Conservation (phyloP, 257 asterid genomes). For the Gentiana macrophylla region DNA sequence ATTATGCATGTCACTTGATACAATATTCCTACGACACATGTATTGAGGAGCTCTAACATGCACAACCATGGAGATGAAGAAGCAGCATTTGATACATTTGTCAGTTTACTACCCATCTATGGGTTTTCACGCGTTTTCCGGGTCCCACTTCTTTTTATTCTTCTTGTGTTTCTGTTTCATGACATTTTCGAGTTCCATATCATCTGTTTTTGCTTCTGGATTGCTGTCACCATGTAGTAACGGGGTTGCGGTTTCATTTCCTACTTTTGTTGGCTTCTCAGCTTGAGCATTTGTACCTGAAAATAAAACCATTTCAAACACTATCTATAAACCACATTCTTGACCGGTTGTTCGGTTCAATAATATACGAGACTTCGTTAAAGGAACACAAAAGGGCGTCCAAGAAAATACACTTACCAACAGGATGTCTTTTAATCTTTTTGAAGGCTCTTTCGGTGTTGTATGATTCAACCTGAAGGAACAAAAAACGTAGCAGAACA, state of each 20-base stretch:
- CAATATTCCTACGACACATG: no score
- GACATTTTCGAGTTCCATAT: constrained; percentile 57
- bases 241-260: constrained; percentile 13
- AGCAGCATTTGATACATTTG: no score
- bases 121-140: background rate
- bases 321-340: constrained; percentile 8
- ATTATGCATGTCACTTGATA: no score
- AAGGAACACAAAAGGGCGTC: constrained; percentile 14
- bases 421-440: constrained; percentile 67
- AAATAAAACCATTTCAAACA: no score
- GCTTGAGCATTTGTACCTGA: constrained; percentile 1
- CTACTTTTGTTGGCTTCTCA: constrained; percentile 23
- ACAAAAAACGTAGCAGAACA: background rate
- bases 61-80: no score
- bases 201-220: constrained; percentile 17
- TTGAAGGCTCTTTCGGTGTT: constrained; percentile 55
- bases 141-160: constrained; percentile 35
- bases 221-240: constrained; percentile 14
- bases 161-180: constrained; percentile 75
- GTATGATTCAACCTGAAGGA: constrained; percentile 59
- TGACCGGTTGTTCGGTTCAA: constrained; percentile 8
- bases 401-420: constrained; percentile 27
- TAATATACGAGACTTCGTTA: constrained; percentile 9
- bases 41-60: no score
- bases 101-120: no score